These are phyloP conservation scores for Collybia nuda DNA, from an alignment of 768 basidiomycete species.

Conservation along the genomic window DNA sequence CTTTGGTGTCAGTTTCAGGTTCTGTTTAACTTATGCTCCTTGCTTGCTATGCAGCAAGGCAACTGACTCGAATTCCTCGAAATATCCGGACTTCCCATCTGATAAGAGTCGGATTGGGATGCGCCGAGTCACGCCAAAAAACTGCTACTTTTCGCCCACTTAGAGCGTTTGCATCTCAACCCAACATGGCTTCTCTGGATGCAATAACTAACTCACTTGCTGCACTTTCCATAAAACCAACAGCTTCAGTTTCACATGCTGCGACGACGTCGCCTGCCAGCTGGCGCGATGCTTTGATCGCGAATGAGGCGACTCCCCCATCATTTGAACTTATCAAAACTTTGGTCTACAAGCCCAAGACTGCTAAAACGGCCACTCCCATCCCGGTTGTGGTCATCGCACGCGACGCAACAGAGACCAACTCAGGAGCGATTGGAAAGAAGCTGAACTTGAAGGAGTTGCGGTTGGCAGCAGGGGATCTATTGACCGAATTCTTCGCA, in stretches of 20 bases:
- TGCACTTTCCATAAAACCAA: slow-evolving; percentile 54
- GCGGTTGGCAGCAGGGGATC: slow-evolving; percentile 81
- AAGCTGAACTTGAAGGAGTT: slow-evolving; percentile 85
- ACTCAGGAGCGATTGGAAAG: slow-evolving; percentile 74
- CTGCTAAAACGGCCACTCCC: slow-evolving; percentile 83
- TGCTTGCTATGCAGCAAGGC: slow-evolving; percentile 26
- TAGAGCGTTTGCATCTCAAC: slow-evolving; percentile 12
- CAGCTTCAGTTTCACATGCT: slow-evolving; percentile 53
- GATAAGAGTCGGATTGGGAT: slow-evolving; percentile 39
- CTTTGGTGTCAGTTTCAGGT: slow-evolving; percentile 1
- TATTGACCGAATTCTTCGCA: slow-evolving; percentile 81
- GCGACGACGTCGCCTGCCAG: slow-evolving; percentile 66
- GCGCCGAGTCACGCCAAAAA: slow-evolving; percentile 35
- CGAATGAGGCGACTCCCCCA: slow-evolving; percentile 47
- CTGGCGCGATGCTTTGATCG: slow-evolving; percentile 75
- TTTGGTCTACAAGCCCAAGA: slow-evolving; percentile 95
- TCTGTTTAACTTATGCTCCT: slow-evolving; percentile 26
- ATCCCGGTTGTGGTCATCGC: slow-evolving; percentile 88
- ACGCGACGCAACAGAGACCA: slow-evolving; percentile 81
- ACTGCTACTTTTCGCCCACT: slow-evolving; percentile 17
- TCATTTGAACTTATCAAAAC: slow-evolving; percentile 80
- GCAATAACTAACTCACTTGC: slow-evolving; percentile 43
- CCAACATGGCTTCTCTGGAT: slow-evolving; percentile 33
- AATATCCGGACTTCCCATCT: slow-evolving; percentile 16
- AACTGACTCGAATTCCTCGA: slow-evolving; percentile 25